phyloP scores from a whole-genome alignment of 352 stramenopile genomes.

The Phytophthora pisi region DNA sequence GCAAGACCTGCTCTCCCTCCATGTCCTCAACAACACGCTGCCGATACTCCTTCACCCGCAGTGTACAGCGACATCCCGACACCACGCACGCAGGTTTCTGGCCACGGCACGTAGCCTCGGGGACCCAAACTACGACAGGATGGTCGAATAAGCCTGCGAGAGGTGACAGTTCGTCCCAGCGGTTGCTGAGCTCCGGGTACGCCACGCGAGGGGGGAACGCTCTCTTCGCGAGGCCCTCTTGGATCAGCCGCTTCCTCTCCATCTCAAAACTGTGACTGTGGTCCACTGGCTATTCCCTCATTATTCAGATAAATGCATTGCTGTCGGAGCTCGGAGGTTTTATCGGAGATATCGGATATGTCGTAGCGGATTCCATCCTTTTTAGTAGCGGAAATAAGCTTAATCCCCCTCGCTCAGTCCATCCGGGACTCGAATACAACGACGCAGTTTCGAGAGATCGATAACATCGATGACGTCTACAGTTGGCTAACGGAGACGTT shows the following conservation, averaged over 20 bases:
- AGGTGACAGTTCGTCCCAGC: neutral
- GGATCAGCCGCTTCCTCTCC: neutral
- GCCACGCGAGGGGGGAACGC: neutral
- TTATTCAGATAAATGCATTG: no score
- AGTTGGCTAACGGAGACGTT: conserved; percentile 46
- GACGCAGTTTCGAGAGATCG: conserved; percentile 49
- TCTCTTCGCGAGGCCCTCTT: neutral
- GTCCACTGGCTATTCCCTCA: no score
- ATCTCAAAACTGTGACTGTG: neutral
- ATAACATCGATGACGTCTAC: conserved; percentile 34
- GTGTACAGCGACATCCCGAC: neutral
- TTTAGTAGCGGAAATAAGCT: no score
- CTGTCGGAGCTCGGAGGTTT: no score
- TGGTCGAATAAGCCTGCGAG: neutral
- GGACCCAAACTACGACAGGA: neutral
- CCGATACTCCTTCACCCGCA: neutral
- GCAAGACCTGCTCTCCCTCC: neutral
- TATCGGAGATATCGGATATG: no score
- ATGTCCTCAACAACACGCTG: neutral
- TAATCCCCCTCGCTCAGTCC: no score
- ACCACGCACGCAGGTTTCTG: neutral
- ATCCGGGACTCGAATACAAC: conserved; percentile 17
- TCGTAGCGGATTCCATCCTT: no score
- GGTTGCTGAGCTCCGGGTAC: neutral
- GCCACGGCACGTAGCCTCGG: neutral